Conservation (phyloP, 1,284 basidiomycete species). For the Sporisorium scitamineum region DNA sequence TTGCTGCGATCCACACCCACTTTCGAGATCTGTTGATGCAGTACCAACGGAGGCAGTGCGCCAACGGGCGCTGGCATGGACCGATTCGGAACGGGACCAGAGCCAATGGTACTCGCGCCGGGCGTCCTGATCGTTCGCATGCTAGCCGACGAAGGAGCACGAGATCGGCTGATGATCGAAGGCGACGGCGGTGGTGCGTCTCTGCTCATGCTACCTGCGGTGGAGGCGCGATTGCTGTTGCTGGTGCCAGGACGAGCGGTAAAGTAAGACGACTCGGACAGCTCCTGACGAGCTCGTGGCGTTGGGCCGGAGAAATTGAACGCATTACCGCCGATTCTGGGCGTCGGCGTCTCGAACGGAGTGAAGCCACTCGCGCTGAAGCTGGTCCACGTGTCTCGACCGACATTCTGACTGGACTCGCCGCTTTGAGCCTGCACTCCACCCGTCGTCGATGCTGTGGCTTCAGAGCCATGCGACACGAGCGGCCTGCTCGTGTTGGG, state of each 20-base stretch:
- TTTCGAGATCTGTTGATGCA: conserved; percentile 37
- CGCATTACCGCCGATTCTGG: conserved; percentile 23
- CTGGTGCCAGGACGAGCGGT: conserved; percentile 41
- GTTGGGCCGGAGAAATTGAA: conserved; percentile 27
- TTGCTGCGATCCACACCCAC: conserved; percentile 23
- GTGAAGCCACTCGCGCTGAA: conserved; percentile 48
- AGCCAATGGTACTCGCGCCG: conserved; percentile 16
- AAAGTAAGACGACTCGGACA: conserved; percentile 61
- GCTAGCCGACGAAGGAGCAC: conserved; percentile 60
- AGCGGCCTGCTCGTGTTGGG: conserved; percentile 12
- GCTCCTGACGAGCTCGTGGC: conserved; percentile 47
- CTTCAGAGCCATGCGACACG: background rate
- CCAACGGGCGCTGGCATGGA: conserved; percentile 39
- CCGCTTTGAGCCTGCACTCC: background rate
- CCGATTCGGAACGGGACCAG: conserved; percentile 44
- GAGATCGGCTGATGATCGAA: conserved; percentile 61
- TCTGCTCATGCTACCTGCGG: conserved; percentile 28
- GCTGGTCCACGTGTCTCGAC: conserved; percentile 54
- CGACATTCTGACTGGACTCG: conserved; percentile 21
- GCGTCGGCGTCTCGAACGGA: conserved; percentile 57
- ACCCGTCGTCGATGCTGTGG: conserved; percentile 6
- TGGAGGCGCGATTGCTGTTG: conserved; percentile 26
- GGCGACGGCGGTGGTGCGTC: conserved; percentile 63
- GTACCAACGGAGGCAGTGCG: conserved; percentile 34
- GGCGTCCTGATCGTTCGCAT: conserved; percentile 46